These are phyloP conservation scores for Penstemon eatonii DNA, from an alignment of 257 asterid genomes.

Conservation along the genomic window DNA sequence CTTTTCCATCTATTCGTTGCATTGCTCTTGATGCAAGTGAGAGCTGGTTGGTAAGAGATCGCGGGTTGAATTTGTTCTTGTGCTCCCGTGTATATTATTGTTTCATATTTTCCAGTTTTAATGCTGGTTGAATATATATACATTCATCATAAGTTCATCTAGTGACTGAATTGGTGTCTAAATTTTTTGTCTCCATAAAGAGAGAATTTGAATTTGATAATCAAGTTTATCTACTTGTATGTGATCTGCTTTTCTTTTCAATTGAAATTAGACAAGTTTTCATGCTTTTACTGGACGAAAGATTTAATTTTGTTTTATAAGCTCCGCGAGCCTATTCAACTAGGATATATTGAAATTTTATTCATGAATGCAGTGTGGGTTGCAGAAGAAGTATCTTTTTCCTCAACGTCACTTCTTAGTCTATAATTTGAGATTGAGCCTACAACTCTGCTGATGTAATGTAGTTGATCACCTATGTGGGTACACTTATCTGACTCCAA, in stretches of 20 bases:
- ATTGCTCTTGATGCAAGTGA: conserved; percentile 89
- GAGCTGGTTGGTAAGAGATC: conserved; percentile 93
- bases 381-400: not conserved
- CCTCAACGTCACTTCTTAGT: not conserved
- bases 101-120: not conserved
- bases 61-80: conserved; percentile 14
- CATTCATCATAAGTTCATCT: conserved; percentile 20
- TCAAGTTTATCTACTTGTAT: conserved; percentile 1
- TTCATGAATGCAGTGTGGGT: conserved; percentile 1
- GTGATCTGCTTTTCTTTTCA: not conserved
- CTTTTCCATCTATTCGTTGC: conserved; percentile 68
- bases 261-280: conserved; percentile 3
- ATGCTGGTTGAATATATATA: conserved; percentile 6
- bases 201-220: conserved; percentile 9
- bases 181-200: not conserved
- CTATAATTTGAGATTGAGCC: not conserved
- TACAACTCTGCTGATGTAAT: not conserved
- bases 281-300: conserved; percentile 14
- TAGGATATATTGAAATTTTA: not conserved
- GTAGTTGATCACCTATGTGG: conserved; percentile 17
- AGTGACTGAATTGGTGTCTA: not conserved
- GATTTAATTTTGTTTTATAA: conserved; percentile 12
- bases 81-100: not conserved
- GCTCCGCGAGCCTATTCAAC: not conserved
- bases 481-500: not conserved